A percentile compares a stretch with the other conserved stretches of the same genome.
phyloP scores from a whole-genome alignment of 108 stramenopile genomes.

The Nitzschia sp. region DNA sequence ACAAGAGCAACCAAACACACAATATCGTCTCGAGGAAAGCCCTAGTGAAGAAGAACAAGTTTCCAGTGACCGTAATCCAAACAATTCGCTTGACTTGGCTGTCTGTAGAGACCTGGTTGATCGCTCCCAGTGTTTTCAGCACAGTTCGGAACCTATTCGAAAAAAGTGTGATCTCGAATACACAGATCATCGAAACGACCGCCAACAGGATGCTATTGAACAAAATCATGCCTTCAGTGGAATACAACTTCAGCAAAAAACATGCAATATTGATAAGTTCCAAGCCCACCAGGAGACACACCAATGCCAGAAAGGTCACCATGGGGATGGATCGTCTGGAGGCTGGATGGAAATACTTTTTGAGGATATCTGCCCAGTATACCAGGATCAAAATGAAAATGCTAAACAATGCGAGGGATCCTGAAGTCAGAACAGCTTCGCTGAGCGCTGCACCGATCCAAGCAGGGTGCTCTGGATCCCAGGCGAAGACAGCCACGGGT shows the following conservation, averaged over 20 bases:
- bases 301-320: constrained; percentile 83
- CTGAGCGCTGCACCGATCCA: constrained; percentile 87
- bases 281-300: constrained; percentile 60
- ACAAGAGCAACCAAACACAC: constrained; percentile 64
- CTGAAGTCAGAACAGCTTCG: constrained; percentile 80
- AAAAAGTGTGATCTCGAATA: constrained; percentile 92
- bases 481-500: constrained; percentile 88
- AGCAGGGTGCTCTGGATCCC: constrained; percentile 63
- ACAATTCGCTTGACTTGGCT: constrained; percentile 93
- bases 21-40: constrained; percentile 86
- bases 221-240: constrained; percentile 94
- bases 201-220: constrained; percentile 84
- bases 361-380: constrained; percentile 97
- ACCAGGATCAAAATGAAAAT: constrained; percentile 96
- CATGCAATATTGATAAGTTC: constrained; percentile 79
- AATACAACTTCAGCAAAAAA: constrained; percentile 81
- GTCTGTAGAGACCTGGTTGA: constrained; percentile 96
- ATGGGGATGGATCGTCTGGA: constrained; percentile 85
- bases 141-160: constrained; percentile 94
- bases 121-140: constrained; percentile 90
- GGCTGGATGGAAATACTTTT: constrained; percentile 93
- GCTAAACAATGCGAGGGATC: constrained; percentile 88
- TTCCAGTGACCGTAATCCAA: constrained; percentile 95
- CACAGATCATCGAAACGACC: constrained; percentile 85
- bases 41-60: constrained; percentile 92